Conservation (phyloP, 768 basidiomycete genomes). For the Hirschioporus abietinus region DNA sequence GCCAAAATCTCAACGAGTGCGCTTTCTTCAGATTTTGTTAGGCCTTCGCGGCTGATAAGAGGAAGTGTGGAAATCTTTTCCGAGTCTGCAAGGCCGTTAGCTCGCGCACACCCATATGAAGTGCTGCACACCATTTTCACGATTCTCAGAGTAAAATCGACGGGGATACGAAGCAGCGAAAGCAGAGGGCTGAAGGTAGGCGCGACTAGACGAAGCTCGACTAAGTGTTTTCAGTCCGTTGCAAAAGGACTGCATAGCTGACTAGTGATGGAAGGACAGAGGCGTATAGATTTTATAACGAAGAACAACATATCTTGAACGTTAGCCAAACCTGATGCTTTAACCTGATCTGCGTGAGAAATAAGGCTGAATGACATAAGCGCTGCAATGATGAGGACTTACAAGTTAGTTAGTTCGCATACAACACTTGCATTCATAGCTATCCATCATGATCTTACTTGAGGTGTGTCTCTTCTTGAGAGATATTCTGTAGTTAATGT, state of each 20-base stretch:
- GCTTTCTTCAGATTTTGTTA: not conserved
- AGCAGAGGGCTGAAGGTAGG: not conserved
- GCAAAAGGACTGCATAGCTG: not conserved
- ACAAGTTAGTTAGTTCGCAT: conserved; percentile 25
- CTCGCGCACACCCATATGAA: not conserved
- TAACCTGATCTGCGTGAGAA: too few relatives aligned
- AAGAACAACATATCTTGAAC: not conserved
- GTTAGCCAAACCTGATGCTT: too few relatives aligned
- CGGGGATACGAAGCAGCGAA: not conserved
- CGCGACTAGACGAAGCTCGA: not conserved
- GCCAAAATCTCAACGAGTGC: not conserved
- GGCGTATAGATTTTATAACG: not conserved
- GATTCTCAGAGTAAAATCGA: not conserved
- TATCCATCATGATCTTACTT: conserved; percentile 67
- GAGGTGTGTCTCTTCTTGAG: conserved; percentile 46
- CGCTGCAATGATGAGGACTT: not conserved
- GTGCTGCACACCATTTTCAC: not conserved
- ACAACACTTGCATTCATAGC: conserved; percentile 20
- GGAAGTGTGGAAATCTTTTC: too few relatives aligned
- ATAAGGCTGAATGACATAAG: too few relatives aligned
- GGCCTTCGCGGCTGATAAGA: not conserved
- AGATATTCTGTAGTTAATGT: conserved; percentile 1
- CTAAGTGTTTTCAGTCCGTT: not conserved
- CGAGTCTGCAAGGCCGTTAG: too few relatives aligned
- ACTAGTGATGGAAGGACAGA: not conserved